A percentile compares a stretch with the other conserved stretches of the same genome.
phyloP scores from a whole-genome alignment of 2,329 filamentous ascomycete genomes.

The Talaromyces islandicus region DNA sequence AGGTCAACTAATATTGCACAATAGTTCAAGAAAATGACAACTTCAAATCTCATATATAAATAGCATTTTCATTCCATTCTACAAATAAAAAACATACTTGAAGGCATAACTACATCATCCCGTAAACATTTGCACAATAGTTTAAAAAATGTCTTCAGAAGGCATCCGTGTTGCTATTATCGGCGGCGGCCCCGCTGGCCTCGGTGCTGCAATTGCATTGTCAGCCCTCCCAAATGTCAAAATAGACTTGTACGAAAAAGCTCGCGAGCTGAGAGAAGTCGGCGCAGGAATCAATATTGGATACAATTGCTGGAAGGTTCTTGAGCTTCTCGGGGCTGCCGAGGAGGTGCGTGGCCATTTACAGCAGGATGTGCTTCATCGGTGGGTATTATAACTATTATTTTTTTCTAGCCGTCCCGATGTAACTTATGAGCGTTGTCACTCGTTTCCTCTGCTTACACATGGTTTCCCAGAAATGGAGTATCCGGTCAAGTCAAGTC shows the following conservation, averaged over 20 bases:
- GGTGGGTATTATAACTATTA: not conserved
- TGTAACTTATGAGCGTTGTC: not conserved
- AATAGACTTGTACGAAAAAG: constrained; percentile 4
- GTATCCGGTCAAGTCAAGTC: not conserved
- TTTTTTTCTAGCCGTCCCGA: not conserved
- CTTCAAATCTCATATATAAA: not conserved
- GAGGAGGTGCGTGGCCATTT: not conserved
- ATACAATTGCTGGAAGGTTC: constrained; percentile 5
- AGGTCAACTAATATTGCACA: not conserved
- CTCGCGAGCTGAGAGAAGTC: constrained; percentile 4
- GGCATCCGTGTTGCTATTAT: not conserved
- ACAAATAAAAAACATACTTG: not conserved
- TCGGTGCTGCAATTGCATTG: constrained; percentile 3
- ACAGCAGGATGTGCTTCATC: not conserved
- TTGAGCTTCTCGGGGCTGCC: constrained; percentile 3
- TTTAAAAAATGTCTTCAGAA: not conserved
- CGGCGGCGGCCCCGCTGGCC: constrained; percentile 2
- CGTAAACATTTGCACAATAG: not conserved
- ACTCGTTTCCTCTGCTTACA: not conserved
- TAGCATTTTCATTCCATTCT: not conserved
- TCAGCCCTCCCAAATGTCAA: not conserved
- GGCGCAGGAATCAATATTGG: constrained; percentile 2
- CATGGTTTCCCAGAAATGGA: not conserved
- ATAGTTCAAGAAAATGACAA: not conserved
- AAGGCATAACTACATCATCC: not conserved